Conservation (phyloP, 345 rosid species). For the Nephelium lappaceum region DNA sequence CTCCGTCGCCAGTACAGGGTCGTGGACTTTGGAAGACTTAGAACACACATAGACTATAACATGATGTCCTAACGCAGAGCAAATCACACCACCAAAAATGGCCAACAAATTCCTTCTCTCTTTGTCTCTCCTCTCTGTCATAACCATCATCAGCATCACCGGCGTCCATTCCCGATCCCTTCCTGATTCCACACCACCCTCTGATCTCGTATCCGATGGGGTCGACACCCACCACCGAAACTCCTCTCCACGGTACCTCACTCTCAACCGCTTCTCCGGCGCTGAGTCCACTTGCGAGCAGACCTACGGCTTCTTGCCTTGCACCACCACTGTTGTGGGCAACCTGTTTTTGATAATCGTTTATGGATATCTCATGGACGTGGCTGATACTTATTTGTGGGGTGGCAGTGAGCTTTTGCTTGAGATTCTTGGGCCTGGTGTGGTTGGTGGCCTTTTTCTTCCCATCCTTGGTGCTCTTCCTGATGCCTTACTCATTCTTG, state of each 20-base stretch:
- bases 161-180: conserved; percentile 48
- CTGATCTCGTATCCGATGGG: conserved; percentile 69
- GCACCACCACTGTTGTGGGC: conserved; percentile 73
- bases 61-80: not conserved
- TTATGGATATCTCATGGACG: conserved; percentile 81
- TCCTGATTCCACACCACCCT: not conserved
- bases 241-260: conserved; percentile 18
- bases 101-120: conserved; percentile 7
- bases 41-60: not conserved
- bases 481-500: conserved; percentile 94
- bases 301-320: conserved; percentile 95
- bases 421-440: conserved; percentile 93
- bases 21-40: too few relatives aligned
- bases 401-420: conserved; percentile 88
- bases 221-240: conserved; percentile 8
- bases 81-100: not conserved
- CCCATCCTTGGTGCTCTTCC: conserved; percentile 97
- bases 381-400: conserved; percentile 80
- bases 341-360: conserved; percentile 75
- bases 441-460: conserved; percentile 89
- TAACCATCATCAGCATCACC: conserved; percentile 18
- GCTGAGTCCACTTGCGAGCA: conserved; percentile 63
- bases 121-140: conserved; percentile 30
- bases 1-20: too few relatives aligned
- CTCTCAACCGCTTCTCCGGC: conserved; percentile 14